A percentile compares a stretch with the other conserved stretches of the same genome.
Conservation (phyloP, 345 rosid species). For the Adansonia digitata region DNA sequence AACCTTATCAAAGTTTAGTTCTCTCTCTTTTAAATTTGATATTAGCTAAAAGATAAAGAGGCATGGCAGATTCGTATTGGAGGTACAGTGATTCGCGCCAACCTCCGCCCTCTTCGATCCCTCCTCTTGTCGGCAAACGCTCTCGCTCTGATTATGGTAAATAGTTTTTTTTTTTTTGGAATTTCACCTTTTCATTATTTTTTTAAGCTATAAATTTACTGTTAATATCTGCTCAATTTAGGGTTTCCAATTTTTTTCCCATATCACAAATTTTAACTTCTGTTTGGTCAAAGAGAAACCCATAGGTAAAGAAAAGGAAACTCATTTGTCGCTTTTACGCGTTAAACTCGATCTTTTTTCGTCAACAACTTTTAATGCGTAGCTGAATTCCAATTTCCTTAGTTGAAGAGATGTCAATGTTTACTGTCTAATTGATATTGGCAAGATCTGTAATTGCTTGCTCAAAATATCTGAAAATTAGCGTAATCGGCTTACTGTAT, state of each 20-base stretch:
- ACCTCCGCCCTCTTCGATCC: constrained; percentile 25
- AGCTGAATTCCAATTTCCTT: background rate
- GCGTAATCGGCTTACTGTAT: background rate
- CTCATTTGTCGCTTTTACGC: background rate
- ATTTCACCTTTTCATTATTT: background rate
- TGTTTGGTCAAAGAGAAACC: background rate
- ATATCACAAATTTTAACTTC: background rate
- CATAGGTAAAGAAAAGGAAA: background rate
- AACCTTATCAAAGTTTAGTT: background rate
- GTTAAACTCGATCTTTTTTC: background rate
- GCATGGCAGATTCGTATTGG: constrained; percentile 59
- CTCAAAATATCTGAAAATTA: background rate
- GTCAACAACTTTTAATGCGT: background rate
- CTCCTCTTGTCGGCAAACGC: constrained; percentile 42
- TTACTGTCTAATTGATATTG: background rate
- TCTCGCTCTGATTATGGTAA: constrained; percentile 47
- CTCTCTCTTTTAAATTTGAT: too few species aligned
- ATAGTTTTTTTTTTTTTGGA: background rate
- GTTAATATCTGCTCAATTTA: background rate
- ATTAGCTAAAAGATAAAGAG: background rate
- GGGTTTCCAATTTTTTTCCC: background rate
- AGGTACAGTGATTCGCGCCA: constrained; percentile 36
- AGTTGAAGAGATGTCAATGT: background rate
- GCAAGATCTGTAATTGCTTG: background rate
- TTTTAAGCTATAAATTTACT: background rate